phyloP scores from a whole-genome alignment of 2,329 filamentous ascomycete species.

The Nigrospora oryzae region DNA sequence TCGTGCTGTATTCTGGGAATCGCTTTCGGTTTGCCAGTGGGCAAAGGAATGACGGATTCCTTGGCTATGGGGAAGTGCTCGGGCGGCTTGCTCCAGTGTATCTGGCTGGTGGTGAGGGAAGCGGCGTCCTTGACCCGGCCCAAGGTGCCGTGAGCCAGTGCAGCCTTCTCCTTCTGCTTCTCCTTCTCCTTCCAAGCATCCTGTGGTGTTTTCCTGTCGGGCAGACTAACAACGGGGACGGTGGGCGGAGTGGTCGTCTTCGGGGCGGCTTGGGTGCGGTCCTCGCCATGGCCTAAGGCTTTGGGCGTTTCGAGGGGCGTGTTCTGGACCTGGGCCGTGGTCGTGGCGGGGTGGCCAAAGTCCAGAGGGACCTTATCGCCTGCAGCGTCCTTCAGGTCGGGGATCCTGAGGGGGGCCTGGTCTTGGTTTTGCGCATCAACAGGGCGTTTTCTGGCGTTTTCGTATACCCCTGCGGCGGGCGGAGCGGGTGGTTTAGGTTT shows the following conservation, averaged over 20 bases:
- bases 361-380: constrained; percentile 5
- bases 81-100: constrained; percentile 66
- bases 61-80: constrained; percentile 72
- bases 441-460: constrained; percentile 2
- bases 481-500: neutral
- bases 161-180: constrained; percentile 9
- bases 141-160: constrained; percentile 12
- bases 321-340: constrained; percentile 5
- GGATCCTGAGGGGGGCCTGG: constrained; percentile 9
- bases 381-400: constrained; percentile 10
- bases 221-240: constrained; percentile 14
- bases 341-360: constrained; percentile 6
- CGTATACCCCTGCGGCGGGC: constrained; percentile 2
- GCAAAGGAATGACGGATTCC: constrained; percentile 65
- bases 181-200: constrained; percentile 9
- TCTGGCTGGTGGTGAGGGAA: constrained; percentile 16
- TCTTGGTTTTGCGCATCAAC: constrained; percentile 5
- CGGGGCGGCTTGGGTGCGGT: constrained; percentile 14
- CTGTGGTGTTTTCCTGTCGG: constrained; percentile 20
- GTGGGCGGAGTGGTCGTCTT: constrained; percentile 12
- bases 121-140: constrained; percentile 13
- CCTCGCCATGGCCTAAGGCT: neutral
- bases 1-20: constrained; percentile 71
- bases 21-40: constrained; percentile 57
- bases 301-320: neutral